Conservation (phyloP, 805 yeast species). For the Kuraishia cidri region DNA sequence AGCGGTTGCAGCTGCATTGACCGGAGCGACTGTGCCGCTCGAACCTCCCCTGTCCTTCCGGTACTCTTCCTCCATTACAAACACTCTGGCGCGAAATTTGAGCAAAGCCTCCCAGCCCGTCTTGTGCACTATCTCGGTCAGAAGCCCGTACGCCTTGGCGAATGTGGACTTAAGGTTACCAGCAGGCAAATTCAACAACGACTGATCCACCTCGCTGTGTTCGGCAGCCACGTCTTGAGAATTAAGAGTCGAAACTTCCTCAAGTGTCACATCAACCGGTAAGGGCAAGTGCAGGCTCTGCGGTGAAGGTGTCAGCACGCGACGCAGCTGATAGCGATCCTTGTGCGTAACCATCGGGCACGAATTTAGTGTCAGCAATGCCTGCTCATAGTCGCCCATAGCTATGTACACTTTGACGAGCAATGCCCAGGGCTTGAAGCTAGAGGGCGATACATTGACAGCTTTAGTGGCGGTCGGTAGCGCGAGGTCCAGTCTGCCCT, state of each 20-base stretch:
- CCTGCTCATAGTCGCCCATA: conserved; percentile 59
- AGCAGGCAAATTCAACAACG: conserved; percentile 56
- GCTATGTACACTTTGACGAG: conserved; percentile 57
- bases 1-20: background rate
- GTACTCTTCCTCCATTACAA: conserved; percentile 63
- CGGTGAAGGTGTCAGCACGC: conserved; percentile 44
- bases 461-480: conserved; percentile 52
- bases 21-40: background rate
- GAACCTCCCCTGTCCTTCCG: conserved; percentile 23
- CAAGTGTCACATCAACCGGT: conserved; percentile 65
- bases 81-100: conserved; percentile 49
- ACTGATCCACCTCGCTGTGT: conserved; percentile 56
- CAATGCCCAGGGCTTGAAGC: conserved; percentile 66
- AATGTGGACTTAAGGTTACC: conserved; percentile 54
- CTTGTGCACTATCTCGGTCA: conserved; percentile 55
- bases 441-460: conserved; percentile 67
- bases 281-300: conserved; percentile 65
- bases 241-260: conserved; percentile 59
- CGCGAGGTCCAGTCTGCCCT: conserved; percentile 46
- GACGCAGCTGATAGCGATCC: conserved; percentile 52
- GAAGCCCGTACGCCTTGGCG: conserved; percentile 46
- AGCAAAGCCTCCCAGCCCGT: conserved; percentile 70
- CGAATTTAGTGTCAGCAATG: conserved; percentile 64
- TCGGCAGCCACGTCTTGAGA: conserved; percentile 59
- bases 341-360: conserved; percentile 76